Percentiles rank a stretch among this genome's conserved stretches.
Conservation (phyloP, 2,329 filamentous ascomycete genomes). For the Exophiala lecanii-corni region DNA sequence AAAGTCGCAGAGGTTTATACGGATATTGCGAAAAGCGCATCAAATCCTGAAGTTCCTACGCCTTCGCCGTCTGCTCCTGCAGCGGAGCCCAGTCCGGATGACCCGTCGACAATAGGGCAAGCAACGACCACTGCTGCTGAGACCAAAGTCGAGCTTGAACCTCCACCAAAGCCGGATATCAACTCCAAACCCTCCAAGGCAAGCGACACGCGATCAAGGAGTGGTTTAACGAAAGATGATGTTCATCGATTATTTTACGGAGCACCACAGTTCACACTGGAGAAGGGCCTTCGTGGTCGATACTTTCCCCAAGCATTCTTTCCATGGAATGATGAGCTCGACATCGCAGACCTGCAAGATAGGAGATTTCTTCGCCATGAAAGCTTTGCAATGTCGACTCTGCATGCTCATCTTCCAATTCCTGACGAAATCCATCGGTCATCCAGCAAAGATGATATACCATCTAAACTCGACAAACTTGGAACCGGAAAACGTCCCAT, state of each 20-base stretch:
- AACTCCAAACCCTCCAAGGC: not conserved
- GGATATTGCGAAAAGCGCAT: too few species aligned
- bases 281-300: constrained; percentile 36
- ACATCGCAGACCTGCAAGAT: constrained; percentile 39
- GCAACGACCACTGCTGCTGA: constrained; percentile 2
- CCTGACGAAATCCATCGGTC: constrained; percentile 34
- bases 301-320: constrained; percentile 43
- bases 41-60: not conserved
- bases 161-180: not conserved
- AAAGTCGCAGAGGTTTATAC: constrained; percentile 13
- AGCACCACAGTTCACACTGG: constrained; percentile 42
- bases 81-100: not conserved
- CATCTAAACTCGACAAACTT: constrained; percentile 11
- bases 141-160: not conserved
- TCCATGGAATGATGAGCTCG: constrained; percentile 39
- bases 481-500: constrained; percentile 34
- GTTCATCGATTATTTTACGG: constrained; percentile 39
- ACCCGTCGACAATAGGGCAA: not conserved
- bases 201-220: not conserved
- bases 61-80: not conserved
- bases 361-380: constrained; percentile 37
- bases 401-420: constrained; percentile 43
- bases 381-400: constrained; percentile 39
- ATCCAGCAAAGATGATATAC: constrained; percentile 12
- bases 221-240: constrained; percentile 33